These are phyloP conservation scores for Fraxinus excelsior DNA, from an alignment of 257 asterid species.

Conservation along the genomic window DNA sequence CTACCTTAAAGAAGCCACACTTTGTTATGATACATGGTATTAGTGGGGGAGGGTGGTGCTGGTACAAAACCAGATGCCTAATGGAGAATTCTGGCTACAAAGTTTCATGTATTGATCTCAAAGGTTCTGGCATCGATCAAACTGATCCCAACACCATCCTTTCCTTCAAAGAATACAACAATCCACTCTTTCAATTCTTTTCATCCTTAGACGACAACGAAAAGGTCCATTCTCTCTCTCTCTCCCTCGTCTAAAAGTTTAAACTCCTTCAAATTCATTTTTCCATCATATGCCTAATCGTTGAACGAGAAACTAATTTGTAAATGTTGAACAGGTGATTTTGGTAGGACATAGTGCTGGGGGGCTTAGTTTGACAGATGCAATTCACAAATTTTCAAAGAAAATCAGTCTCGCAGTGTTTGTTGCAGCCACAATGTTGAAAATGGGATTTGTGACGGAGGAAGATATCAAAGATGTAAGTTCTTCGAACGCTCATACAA, in stretches of 20 bases:
- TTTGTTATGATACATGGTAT: conserved; percentile 85
- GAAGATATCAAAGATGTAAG: conserved; percentile 71
- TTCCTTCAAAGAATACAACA: conserved; percentile 61
- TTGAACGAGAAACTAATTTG: neutral
- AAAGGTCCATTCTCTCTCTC: conserved; percentile 41
- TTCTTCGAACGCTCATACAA: neutral
- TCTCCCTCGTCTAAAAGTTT: neutral
- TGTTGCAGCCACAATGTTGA: conserved; percentile 83
- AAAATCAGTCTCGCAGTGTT: conserved; percentile 67
- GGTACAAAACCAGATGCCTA: conserved; percentile 71
- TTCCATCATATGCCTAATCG: neutral
- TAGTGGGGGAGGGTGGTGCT: conserved; percentile 80
- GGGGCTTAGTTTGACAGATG: conserved; percentile 69
- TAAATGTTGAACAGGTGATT: conserved; percentile 52
- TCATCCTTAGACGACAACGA: conserved; percentile 43
- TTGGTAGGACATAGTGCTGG: conserved; percentile 96
- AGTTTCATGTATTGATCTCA: conserved; percentile 84
- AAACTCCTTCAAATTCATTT: neutral
- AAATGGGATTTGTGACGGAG: conserved; percentile 43
- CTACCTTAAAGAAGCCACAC: conserved; percentile 33
- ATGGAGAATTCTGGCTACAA: conserved; percentile 71
- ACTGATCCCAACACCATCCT: conserved; percentile 61
- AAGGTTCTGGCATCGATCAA: conserved; percentile 62
- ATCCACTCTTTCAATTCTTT: conserved; percentile 67
- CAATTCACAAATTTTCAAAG: conserved; percentile 53